Percentiles rank a stretch among this genome's conserved stretches.
Conservation (phyloP, 495 filamentous ascomycete species). For the Hyaloscypha variabilis region DNA sequence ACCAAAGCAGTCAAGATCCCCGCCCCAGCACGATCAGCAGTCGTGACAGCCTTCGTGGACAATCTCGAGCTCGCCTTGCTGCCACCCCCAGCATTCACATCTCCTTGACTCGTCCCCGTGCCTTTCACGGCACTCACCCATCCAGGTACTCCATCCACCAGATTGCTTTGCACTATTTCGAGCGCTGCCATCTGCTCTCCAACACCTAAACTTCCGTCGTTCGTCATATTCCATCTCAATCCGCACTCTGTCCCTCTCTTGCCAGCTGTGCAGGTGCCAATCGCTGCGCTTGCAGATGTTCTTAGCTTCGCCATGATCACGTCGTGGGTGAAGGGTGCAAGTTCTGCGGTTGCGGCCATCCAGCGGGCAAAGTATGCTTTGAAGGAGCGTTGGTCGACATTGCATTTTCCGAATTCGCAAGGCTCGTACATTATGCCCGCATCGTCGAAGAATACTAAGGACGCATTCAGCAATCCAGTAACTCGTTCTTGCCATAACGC, state of each 20-base stretch:
- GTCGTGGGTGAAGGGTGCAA: conserved; percentile 67
- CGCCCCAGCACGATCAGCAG: conserved; percentile 62
- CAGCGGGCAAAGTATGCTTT: conserved; percentile 90
- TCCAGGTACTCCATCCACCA: conserved; percentile 40
- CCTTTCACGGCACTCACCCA: conserved; percentile 31
- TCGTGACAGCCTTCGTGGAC: conserved; percentile 37
- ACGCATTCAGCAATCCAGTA: conserved; percentile 54
- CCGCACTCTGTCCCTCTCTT: conserved; percentile 63
- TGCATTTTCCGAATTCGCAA: conserved; percentile 69
- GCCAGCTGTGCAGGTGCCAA: conserved; percentile 69
- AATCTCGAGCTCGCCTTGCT: conserved; percentile 9
- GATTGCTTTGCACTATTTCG: conserved; percentile 63
- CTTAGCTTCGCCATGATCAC: conserved; percentile 63
- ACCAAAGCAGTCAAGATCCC: conserved; percentile 58
- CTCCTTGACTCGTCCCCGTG: conserved; percentile 75
- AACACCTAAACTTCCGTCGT: conserved; percentile 60
- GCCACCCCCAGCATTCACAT: conserved; percentile 64
- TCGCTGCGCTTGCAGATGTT: conserved; percentile 66
- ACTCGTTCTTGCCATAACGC: conserved; percentile 57
- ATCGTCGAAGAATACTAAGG: conserved; percentile 53
- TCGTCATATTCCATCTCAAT: conserved; percentile 65
- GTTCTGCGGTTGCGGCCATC: conserved; percentile 68
- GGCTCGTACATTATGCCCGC: conserved; percentile 66
- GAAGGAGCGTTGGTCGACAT: conserved; percentile 81
- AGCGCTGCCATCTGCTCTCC: conserved; percentile 73